phyloP scores from a whole-genome alignment of 129 eudicot species.

The Rutidosis leptorrhynchoides region DNA sequence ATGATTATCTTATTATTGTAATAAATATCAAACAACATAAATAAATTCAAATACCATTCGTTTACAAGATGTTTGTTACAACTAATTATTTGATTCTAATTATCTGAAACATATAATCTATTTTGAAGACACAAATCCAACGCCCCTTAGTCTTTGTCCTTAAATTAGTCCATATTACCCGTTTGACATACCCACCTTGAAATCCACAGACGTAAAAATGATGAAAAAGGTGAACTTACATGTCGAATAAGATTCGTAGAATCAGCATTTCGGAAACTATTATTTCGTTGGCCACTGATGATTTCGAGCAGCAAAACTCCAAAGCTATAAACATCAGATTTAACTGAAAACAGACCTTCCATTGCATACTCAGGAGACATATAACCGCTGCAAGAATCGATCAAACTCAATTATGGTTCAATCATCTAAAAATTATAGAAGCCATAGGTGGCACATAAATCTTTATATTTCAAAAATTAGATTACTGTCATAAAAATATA shows the following conservation, averaged over 20 bases:
- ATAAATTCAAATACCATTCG: too few species aligned
- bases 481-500: too few species aligned
- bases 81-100: too few species aligned
- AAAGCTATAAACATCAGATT: constrained; percentile 73
- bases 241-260: constrained; percentile 48
- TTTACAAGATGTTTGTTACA: too few species aligned
- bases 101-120: too few species aligned
- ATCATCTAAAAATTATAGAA: not conserved
- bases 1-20: too few species aligned
- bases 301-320: constrained; percentile 63
- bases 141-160: too few species aligned
- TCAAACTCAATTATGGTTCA: not conserved
- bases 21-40: too few species aligned
- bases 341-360: constrained; percentile 64
- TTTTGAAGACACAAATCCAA: too few species aligned
- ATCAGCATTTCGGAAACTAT: constrained; percentile 36
- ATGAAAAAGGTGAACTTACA: constrained; percentile 37
- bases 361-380: constrained; percentile 83
- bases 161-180: too few species aligned
- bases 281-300: constrained; percentile 52
- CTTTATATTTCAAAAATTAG: too few species aligned
- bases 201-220: not conserved
- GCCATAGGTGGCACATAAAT: not conserved
- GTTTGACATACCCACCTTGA: too few species aligned
- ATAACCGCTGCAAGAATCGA: constrained; percentile 46